Percentiles rank a stretch among this genome's conserved stretches.
Conservation (phyloP, 2,329 filamentous ascomycete genomes). For the Ustulina deusta region DNA sequence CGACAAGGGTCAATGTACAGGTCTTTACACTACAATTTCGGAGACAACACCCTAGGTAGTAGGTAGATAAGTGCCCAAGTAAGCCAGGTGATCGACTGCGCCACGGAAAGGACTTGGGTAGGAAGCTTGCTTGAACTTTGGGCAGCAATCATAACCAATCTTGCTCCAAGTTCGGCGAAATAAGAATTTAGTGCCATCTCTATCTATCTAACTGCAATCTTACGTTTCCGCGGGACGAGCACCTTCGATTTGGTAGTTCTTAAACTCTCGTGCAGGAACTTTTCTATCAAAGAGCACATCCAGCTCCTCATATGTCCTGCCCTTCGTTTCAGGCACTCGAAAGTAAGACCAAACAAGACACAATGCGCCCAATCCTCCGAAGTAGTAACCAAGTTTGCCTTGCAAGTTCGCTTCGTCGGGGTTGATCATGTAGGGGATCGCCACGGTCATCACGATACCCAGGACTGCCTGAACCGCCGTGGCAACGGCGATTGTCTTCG, state of each 20-base stretch:
- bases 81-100: slow-evolving; percentile 22
- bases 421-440: slow-evolving; percentile 60
- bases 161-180: not conserved
- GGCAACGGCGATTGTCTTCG: slow-evolving; percentile 59
- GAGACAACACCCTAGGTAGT: not conserved
- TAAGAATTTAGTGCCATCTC: not conserved
- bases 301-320: slow-evolving; percentile 51
- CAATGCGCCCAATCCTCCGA: slow-evolving; percentile 53
- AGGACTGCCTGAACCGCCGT: slow-evolving; percentile 57
- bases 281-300: slow-evolving; percentile 51
- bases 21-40: not conserved
- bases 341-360: slow-evolving; percentile 55
- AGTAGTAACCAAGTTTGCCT: slow-evolving; percentile 58
- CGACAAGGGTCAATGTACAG: slow-evolving; percentile 15
- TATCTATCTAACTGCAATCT: not conserved
- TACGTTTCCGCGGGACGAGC: slow-evolving; percentile 32
- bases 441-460: slow-evolving; percentile 58
- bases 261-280: slow-evolving; percentile 50
- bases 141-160: slow-evolving; percentile 21
- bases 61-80: not conserved
- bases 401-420: slow-evolving; percentile 58
- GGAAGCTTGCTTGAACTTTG: slow-evolving; percentile 17
- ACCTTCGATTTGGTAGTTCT: slow-evolving; percentile 46
- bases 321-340: slow-evolving; percentile 50
- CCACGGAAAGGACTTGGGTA: slow-evolving; percentile 22